Evolutionary conservation across 163 green algal genomes (phyloP).

Genomic region (Chloromonas sp.): DNA sequence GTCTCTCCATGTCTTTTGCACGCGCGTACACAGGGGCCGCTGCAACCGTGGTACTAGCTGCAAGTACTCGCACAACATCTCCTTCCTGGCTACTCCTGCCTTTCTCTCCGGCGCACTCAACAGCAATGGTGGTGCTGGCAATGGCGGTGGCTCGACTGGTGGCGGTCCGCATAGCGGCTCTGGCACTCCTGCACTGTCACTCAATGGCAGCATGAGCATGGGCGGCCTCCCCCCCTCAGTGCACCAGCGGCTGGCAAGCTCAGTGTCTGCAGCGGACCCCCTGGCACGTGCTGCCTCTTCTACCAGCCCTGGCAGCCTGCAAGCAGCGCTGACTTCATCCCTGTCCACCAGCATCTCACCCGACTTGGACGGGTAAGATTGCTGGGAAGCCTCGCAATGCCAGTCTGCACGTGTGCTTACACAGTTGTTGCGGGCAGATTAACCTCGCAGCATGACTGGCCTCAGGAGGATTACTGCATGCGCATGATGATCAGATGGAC

Average conservation of each 20-base stretch:
- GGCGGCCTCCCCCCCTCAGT: neutral
- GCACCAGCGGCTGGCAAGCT: neutral
- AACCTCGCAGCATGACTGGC: too few species aligned
- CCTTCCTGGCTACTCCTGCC: conserved; percentile 37
- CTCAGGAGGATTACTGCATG: too few species aligned
- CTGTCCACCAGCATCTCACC: neutral
- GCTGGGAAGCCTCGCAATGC: too few species aligned
- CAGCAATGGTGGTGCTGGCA: neutral
- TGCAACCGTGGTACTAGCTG: conserved; percentile 62
- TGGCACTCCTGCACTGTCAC: neutral
- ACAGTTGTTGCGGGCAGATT: too few species aligned
- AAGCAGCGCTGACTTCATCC: neutral
- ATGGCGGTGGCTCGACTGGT: too few species aligned
- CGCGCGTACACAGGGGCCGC: conserved; percentile 38
- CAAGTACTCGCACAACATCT: conserved; percentile 75
- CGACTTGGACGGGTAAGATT: neutral
- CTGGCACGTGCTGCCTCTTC: neutral
- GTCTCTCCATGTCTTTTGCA: too few species aligned
- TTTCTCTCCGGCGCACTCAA: neutral
- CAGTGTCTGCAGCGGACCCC: neutral
- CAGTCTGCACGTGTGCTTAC: too few species aligned
- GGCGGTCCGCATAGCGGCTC: neutral
- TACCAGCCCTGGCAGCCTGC: neutral
- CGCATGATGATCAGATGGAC: too few species aligned
- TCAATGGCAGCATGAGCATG: neutral